A percentile compares a stretch with the other conserved stretches of the same genome.
Conservation (phyloP, 2,329 filamentous ascomycete species). For the Talaromyces sp. region DNA sequence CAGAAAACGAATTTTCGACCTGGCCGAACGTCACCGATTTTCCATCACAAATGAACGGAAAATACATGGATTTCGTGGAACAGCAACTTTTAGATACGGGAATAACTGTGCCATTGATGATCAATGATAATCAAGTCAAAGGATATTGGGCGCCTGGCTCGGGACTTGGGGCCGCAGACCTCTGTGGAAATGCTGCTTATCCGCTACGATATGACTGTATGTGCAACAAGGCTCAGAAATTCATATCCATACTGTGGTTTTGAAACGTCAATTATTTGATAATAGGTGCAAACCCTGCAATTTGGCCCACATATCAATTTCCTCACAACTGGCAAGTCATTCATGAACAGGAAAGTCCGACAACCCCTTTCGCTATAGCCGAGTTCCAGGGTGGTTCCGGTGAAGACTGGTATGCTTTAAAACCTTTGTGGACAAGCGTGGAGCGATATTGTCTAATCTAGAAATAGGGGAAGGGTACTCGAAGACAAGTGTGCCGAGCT, state of each 20-base stretch:
- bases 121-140: conserved; percentile 64
- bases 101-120: conserved; percentile 72
- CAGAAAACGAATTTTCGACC: conserved; percentile 75
- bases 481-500: conserved; percentile 17
- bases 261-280: neutral
- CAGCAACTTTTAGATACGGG: conserved; percentile 66
- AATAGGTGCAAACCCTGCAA: conserved; percentile 17
- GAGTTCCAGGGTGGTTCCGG: conserved; percentile 30
- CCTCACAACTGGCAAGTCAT: conserved; percentile 23
- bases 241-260: neutral
- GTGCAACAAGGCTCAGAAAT: neutral
- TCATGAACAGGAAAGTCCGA: conserved; percentile 27
- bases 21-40: conserved; percentile 16
- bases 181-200: conserved; percentile 54
- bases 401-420: conserved; percentile 17
- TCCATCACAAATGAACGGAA: conserved; percentile 49
- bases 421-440: too few species aligned
- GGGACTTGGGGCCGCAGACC: conserved; percentile 16
- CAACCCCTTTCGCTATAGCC: conserved; percentile 27
- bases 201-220: conserved; percentile 30
- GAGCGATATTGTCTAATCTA: neutral
- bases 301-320: conserved; percentile 26
- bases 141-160: conserved; percentile 66
- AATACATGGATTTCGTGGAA: conserved; percentile 69
- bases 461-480: conserved; percentile 9